phyloP scores from a whole-genome alignment of 78 protist species.

The Polysphondylium violaceum region DNA sequence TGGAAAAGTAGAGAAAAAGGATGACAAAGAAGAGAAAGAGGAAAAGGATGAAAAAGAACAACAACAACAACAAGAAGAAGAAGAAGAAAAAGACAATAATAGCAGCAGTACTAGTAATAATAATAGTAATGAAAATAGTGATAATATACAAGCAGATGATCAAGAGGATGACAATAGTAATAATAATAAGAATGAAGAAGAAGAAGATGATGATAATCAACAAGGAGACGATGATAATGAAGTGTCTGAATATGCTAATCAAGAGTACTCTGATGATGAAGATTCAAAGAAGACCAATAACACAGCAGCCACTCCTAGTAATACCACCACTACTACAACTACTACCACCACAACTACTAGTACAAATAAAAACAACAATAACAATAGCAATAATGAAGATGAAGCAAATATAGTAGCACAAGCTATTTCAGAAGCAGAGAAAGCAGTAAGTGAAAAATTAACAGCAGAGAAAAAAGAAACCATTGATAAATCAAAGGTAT shows the following conservation, averaged over 20 bases:
- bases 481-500: constrained; percentile 17
- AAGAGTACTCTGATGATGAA: background rate
- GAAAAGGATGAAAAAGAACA: background rate
- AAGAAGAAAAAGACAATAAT: background rate
- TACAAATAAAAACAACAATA: background rate
- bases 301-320: background rate
- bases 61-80: background rate
- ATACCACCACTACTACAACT: background rate
- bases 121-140: background rate
- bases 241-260: background rate
- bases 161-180: background rate
- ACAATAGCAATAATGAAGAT: constrained; percentile 8
- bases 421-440: constrained; percentile 27
- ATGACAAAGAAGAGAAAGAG: background rate
- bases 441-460: constrained; percentile 38
- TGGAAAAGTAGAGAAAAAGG: background rate
- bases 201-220: background rate
- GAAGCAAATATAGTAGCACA: constrained; percentile 15
- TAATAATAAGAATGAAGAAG: constrained; percentile 2
- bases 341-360: background rate
- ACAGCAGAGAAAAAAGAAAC: constrained; percentile 18
- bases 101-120: background rate
- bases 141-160: too few relatives aligned
- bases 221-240: constrained; percentile 16
- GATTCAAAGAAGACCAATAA: background rate